These are phyloP conservation scores for Nicotiana obtusifolia DNA, from an alignment of 257 asterid species.

Conservation along the genomic window DNA sequence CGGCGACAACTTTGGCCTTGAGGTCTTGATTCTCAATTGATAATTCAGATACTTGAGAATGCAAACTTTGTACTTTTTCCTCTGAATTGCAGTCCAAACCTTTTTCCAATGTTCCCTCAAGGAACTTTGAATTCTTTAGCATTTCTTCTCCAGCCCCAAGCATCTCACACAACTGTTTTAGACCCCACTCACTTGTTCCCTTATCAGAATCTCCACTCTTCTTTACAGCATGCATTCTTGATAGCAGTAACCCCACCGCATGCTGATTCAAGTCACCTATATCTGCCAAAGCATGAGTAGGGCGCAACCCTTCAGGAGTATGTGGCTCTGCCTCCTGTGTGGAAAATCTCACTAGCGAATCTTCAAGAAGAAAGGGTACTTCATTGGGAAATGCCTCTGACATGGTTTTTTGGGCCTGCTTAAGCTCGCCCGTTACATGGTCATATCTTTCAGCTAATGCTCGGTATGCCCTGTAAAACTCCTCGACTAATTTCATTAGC, in stretches of 20 bases:
- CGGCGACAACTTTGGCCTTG: constrained; percentile 44
- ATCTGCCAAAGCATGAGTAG: constrained; percentile 31
- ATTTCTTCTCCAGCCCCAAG: constrained; percentile 30
- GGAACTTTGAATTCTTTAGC: constrained; percentile 17
- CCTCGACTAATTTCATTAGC: constrained; percentile 90
- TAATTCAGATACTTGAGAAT: constrained; percentile 27
- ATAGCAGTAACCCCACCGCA: constrained; percentile 17
- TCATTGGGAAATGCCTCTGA: constrained; percentile 82
- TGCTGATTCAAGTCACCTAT: constrained; percentile 22
- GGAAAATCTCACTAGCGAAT: constrained; percentile 45
- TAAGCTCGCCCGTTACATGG: constrained; percentile 86
- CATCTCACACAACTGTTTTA: constrained; percentile 54
- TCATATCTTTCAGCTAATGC: constrained; percentile 86
- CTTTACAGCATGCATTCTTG: constrained; percentile 10
- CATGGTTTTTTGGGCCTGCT: constrained; percentile 73
- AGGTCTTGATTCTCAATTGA: constrained; percentile 39
- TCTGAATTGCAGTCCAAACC: constrained; percentile 13
- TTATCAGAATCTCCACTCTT: constrained; percentile 26
- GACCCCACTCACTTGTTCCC: constrained; percentile 30
- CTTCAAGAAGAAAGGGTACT: constrained; percentile 58
- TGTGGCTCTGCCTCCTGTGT: constrained; percentile 33
- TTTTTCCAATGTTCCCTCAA: constrained; percentile 19
- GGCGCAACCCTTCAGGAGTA: constrained; percentile 39
- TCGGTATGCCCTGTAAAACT: constrained; percentile 90
- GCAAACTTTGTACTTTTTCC: constrained; percentile 23